These are phyloP conservation scores for Solanum stenotomum DNA, from an alignment of 257 asterid species.

Conservation along the genomic window DNA sequence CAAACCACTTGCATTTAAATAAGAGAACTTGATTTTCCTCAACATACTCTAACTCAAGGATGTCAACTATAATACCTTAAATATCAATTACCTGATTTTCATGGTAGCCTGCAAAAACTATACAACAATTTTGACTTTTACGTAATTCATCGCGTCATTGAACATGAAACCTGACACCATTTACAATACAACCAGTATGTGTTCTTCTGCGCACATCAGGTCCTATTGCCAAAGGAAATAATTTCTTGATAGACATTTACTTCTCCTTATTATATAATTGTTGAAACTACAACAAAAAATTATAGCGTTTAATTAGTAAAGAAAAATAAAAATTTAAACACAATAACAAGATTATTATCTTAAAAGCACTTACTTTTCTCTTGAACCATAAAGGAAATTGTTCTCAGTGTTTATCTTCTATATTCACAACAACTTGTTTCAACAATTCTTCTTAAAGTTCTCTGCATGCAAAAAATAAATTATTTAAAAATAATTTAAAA, in stretches of 20 bases:
- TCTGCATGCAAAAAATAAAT: not conserved
- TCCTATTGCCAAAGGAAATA: not conserved
- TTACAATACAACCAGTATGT: not conserved
- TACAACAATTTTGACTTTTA: too few relatives aligned
- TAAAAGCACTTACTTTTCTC: not conserved
- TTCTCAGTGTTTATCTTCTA: not conserved
- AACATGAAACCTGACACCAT: not conserved
- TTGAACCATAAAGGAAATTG: not conserved
- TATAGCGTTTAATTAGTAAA: not conserved
- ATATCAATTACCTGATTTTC: not conserved
- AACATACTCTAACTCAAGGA: not conserved
- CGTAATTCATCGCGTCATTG: not conserved
- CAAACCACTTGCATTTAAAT: not conserved
- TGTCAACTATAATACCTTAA: not conserved
- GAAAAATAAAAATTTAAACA: not conserved
- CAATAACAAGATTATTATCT: not conserved
- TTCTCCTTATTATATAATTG: not conserved
- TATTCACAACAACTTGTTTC: not conserved
- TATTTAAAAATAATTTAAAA: not conserved
- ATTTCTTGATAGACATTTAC: not conserved
- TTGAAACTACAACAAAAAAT: not conserved
- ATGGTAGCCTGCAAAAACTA: not conserved
- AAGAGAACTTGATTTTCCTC: not conserved
- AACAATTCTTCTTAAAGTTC: not conserved
- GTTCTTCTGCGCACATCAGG: not conserved